Evolutionary conservation across 1,284 basidiomycete genomes (phyloP), one percentile per base, ranked within the genome.

Genomic region (Leccinum cinnamomeum): DNA sequence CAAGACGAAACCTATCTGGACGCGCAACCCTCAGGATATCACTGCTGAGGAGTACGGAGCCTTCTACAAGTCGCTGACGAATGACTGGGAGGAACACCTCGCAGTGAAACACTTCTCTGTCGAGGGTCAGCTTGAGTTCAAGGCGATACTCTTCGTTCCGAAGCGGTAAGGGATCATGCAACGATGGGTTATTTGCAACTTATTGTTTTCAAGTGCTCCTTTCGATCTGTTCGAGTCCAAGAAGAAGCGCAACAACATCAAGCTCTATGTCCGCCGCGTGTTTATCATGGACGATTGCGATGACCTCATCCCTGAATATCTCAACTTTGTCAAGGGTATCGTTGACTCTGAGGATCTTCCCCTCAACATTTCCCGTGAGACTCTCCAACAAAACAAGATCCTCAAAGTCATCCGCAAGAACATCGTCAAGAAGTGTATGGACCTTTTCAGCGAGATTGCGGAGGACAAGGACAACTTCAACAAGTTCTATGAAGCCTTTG

Each of bases 171-270:
- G 78, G 60, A 54, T 61, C 7, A 0, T 12, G n/a, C 54, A 41
- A 6, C 3, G 16, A 28, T 2, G 25, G 16, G 2, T 7, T 2
- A 7, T 28, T 20, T 28, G 18, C 1, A 16, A 4, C 59, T 75
- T 6, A 71, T 39, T 50, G 46, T 61, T 20, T 63, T 51, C 0
- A 61, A 94, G 94, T 67, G 95, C 95, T 53, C 95, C 97, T 61
- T 99, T 99, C 79, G 97, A 99, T 77, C 90, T 99, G 79, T 99
- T 99, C 81, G 97, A 99, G 86, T 94, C 92, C 70, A 99, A 99
- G 92, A 99, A 99, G 93, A 99, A 99, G 90, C 94, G 97, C 76
- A 98, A 98, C 89, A 99, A 98, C 92, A 98, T 99, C 87, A 99
- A 99, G 85, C 95, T 99, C 78, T 99, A 99, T 79, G 97, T 99